A percentile compares a stretch with the other conserved stretches of the same genome.
These are phyloP conservation scores for Tetradesmus lagerheimii DNA, from an alignment of 139 green algal genomes.

Conservation along the genomic window DNA sequence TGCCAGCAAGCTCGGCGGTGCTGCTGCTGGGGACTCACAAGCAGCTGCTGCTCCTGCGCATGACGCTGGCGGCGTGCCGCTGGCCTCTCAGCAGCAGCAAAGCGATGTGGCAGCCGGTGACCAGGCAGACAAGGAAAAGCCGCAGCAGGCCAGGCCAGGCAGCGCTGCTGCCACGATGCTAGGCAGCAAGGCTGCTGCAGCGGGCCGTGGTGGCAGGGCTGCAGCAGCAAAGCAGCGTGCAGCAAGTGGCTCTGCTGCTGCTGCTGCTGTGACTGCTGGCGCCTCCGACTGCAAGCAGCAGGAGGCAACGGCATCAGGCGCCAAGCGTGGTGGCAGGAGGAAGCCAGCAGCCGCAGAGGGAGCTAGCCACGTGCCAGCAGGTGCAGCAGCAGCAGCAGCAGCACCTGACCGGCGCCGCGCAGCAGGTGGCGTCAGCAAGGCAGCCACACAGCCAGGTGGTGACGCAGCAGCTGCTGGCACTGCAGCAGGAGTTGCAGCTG, in stretches of 20 bases:
- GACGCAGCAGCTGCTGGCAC: not conserved
- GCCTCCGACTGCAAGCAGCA: too few relatives aligned
- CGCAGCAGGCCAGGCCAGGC: not conserved
- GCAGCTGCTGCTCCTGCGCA: not conserved
- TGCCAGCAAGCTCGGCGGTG: not conserved
- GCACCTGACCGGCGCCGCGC: too few relatives aligned
- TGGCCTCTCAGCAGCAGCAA: not conserved
- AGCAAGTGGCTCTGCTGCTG: not conserved
- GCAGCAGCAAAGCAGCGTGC: not conserved
- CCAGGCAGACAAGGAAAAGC: not conserved
- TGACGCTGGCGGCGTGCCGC: not conserved
- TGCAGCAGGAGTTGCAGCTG: not conserved
- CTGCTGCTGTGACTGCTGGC: too few relatives aligned
- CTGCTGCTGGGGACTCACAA: not conserved
- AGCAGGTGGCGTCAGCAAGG: not conserved
- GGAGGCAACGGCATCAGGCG: not conserved
- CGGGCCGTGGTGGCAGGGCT: not conserved
- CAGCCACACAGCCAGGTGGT: not conserved
- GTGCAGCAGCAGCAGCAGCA: not conserved
- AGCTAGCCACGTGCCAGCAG: not conserved
- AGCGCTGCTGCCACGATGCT: not conserved
- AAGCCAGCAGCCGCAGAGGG: not conserved
- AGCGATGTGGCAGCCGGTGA: not conserved
- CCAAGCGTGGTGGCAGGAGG: not conserved
- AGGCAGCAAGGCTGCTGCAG: not conserved